Evolutionary conservation across 108 stramenopile species (phyloP), one percentile per base, ranked within the genome.

Genomic region (Seminavis robusta): DNA sequence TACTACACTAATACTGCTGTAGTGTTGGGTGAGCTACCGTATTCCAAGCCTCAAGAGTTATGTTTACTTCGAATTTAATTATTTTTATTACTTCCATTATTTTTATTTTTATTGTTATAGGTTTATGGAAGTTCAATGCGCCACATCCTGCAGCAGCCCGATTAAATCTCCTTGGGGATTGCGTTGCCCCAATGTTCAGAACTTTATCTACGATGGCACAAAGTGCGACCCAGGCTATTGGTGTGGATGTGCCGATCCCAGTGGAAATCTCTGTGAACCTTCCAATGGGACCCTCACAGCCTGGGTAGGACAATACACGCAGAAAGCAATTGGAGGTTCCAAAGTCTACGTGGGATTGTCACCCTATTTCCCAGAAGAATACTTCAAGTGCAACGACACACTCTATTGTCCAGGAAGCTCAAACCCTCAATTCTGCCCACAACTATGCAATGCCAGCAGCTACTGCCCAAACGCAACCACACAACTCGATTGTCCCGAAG

Each of bases 181-280:
- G n/a, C n/a, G n/a, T n/a, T n/a, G n/a, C n/a, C n/a, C n/a, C n/a
- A n/a, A n/a, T 45, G 37, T 55, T 0, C 21, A 23, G 20, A 36
- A 55, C 20, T 55, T 39, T 39, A 33, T 0, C 5, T 55, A 55
- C 34, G 34, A 55, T 39, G 37, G 37, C 2, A 36, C 10, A 11
- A 24, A 55, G 5, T 55, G 54, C 21, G 54, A 55, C 26, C 54
- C 54, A 17, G 54, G 54, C 0, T 55, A 13, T 17, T 55, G 54
- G 54, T 39, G 54, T 19, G 54, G 54, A 38, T 55, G 54, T 25
- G 19, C 54, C 16, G 34, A 36, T 39, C 32, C 54, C 2, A 39
- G 26, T n/a, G 11, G 24, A 25, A 19, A 17, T 36, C 0, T 39
- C 24, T 25, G 37, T 23, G 26, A 24, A 15, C 23, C 37, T 19